phyloP scores from a whole-genome alignment of 106 monocot species.

The Acorus gramineus region DNA sequence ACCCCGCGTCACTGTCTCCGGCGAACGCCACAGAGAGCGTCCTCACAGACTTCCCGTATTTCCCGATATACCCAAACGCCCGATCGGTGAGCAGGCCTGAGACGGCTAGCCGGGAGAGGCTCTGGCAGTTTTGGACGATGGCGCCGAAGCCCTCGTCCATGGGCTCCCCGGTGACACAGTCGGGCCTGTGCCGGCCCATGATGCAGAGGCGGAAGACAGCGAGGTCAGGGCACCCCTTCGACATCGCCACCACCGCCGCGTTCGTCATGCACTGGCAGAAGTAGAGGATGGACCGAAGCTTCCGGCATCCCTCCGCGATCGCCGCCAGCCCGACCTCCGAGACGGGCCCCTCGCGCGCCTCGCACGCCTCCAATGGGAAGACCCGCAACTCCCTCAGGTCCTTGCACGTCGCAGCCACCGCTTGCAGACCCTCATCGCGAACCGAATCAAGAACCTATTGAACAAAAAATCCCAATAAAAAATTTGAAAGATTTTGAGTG shows the following conservation, averaged over 20 bases:
- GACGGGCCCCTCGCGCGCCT: constrained; percentile 51
- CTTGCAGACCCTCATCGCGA: constrained; percentile 17
- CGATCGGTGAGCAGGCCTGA: constrained; percentile 79
- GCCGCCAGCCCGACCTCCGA: constrained; percentile 58
- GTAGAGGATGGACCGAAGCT: constrained; percentile 70
- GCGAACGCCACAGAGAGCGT: constrained; percentile 91
- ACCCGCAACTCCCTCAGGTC: constrained; percentile 57
- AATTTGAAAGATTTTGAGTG: not conserved
- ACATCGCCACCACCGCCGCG: constrained; percentile 62
- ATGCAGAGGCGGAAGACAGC: constrained; percentile 78
- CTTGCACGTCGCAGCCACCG: constrained; percentile 55
- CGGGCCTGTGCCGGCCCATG: constrained; percentile 62
- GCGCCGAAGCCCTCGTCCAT: constrained; percentile 92
- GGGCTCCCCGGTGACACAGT: constrained; percentile 48
- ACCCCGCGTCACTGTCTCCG: constrained; percentile 48
- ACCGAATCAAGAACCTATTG: constrained; percentile 55
- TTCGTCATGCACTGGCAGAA: constrained; percentile 91
- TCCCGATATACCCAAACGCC: constrained; percentile 67
- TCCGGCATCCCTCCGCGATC: constrained; percentile 71
- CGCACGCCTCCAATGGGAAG: constrained; percentile 32
- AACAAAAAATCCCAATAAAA: not conserved
- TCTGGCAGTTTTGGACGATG: constrained; percentile 81
- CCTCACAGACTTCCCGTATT: constrained; percentile 63
- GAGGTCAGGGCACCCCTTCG: constrained; percentile 64
- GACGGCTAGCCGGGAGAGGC: constrained; percentile 67